Percentiles rank a stretch among this genome's conserved stretches.
phyloP scores from a whole-genome alignment of 2,329 filamentous ascomycete species.

The Neophaeococcomyces mojaviensis region DNA sequence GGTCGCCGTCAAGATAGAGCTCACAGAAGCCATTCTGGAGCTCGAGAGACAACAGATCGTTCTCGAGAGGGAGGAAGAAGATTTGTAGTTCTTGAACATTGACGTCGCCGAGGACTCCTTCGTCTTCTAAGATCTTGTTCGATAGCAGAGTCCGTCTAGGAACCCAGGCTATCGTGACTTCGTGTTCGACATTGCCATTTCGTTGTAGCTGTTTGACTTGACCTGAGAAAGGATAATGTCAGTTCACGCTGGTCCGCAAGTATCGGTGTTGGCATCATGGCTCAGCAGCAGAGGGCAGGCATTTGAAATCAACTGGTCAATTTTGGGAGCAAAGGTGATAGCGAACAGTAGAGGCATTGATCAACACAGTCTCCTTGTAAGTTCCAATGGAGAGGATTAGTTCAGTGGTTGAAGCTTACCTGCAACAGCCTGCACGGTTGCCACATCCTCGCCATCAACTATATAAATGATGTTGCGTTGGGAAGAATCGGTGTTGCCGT shows the following conservation, averaged over 20 bases:
- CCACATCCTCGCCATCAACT: conserved; percentile 79
- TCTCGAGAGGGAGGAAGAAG: conserved; percentile 84
- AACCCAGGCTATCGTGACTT: conserved; percentile 95
- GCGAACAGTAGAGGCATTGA: conserved; percentile 11
- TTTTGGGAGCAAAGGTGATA: conserved; percentile 19
- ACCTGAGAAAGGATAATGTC: conserved; percentile 53
- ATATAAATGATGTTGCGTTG: conserved; percentile 95
- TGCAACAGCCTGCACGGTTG: conserved; percentile 76
- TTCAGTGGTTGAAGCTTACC: conserved; percentile 54
- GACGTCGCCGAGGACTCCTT: conserved; percentile 85
- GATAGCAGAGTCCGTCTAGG: conserved; percentile 85
- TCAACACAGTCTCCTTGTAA: conserved; percentile 18
- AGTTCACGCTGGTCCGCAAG: conserved; percentile 47
- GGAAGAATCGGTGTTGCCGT: conserved; percentile 86
- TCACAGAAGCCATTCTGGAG: conserved; percentile 80
- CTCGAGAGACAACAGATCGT: conserved; percentile 85
- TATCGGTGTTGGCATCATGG: conserved; percentile 1
- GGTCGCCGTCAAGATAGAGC: conserved; percentile 82
- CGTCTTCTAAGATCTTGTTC: conserved; percentile 84
- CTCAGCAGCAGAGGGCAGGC: neutral
- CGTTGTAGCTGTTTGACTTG: conserved; percentile 86
- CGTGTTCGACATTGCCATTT: conserved; percentile 83
- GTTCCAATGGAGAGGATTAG: conserved; percentile 20
- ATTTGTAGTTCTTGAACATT: conserved; percentile 81
- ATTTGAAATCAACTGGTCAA: conserved; percentile 6